A percentile compares a stretch with the other conserved stretches of the same genome.
Evolutionary conservation across 805 yeast genomes (phyloP).

Genomic region (Saturnispora serradocipensis): DNA sequence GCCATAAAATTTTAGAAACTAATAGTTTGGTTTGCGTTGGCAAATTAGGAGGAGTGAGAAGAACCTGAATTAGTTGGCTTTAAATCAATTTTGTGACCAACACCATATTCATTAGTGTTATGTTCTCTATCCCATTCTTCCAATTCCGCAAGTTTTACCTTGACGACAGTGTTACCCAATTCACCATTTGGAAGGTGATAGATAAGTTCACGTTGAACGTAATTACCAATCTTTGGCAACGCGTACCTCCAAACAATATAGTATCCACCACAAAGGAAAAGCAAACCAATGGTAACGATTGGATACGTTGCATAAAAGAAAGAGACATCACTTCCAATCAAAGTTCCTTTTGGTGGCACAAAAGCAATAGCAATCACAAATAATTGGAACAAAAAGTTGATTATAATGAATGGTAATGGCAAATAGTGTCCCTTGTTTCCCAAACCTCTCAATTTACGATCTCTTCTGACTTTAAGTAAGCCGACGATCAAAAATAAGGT

Average conservation of each 20-base stretch:
- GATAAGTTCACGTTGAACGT: conserved; percentile 25
- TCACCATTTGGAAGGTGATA: conserved; percentile 32
- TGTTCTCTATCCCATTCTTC: conserved; percentile 27
- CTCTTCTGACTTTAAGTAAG: conserved; percentile 35
- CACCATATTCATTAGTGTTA: conserved; percentile 9
- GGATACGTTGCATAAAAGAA: conserved; percentile 37
- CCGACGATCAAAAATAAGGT: conserved; percentile 59
- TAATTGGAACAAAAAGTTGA: conserved; percentile 27
- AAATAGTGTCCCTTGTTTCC: conserved; percentile 28
- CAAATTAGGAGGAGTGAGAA: background rate
- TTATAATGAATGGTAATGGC: conserved; percentile 28
- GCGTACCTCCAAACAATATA: conserved; percentile 31
- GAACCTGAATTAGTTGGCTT: background rate
- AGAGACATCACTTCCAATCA: conserved; percentile 34
- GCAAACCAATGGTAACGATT: conserved; percentile 29
- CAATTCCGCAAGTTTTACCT: conserved; percentile 26
- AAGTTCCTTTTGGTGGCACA: conserved; percentile 34
- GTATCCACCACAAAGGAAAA: conserved; percentile 27
- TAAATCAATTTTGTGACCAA: background rate
- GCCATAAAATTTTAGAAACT: background rate
- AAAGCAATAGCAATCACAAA: conserved; percentile 35
- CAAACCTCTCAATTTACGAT: conserved; percentile 28
- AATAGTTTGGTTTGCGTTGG: background rate
- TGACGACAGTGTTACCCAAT: conserved; percentile 31
- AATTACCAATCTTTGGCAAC: conserved; percentile 28